phyloP scores from a whole-genome alignment of 2,329 filamentous ascomycete species.

The Verruconis gallopava region DNA sequence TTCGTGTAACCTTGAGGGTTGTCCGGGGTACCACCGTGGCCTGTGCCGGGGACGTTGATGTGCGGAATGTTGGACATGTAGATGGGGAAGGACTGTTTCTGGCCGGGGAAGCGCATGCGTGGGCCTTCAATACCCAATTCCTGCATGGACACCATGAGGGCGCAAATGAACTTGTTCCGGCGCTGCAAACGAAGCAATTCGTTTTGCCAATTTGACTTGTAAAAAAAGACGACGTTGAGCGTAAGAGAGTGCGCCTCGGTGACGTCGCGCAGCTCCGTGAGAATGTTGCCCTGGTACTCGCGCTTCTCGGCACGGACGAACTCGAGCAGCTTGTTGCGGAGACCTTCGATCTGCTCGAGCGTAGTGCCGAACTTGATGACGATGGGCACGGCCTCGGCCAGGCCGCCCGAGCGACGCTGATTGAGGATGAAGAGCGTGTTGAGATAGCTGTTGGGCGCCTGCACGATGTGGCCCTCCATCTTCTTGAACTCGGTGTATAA shows the following conservation, averaged over 20 bases:
- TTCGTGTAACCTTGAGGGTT: constrained; percentile 13
- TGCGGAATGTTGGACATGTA: constrained; percentile 44
- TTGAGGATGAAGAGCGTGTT: constrained; percentile 93
- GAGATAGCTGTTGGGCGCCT: constrained; percentile 86
- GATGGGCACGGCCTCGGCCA: constrained; percentile 76
- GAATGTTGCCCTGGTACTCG: constrained; percentile 74
- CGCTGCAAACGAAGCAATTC: constrained; percentile 79
- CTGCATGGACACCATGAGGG: constrained; percentile 75
- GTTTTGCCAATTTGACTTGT: constrained; percentile 95
- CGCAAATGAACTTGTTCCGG: constrained; percentile 88
- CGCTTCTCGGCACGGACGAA: constrained; percentile 79
- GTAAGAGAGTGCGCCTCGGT: constrained; percentile 74
- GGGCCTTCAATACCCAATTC: constrained; percentile 78
- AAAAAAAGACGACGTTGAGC: constrained; percentile 91
- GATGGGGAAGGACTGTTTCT: constrained; percentile 52
- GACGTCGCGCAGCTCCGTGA: constrained; percentile 71
- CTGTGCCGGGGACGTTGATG: constrained; percentile 28
- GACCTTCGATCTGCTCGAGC: constrained; percentile 65
- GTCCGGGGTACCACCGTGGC: constrained; percentile 32
- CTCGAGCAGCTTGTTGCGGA: constrained; percentile 67
- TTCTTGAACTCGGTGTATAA: constrained; percentile 98
- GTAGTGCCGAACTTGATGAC: constrained; percentile 82
- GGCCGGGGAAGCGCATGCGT: constrained; percentile 57
- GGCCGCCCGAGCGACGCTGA: constrained; percentile 74
- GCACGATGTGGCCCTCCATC: constrained; percentile 92